These are phyloP conservation scores for Trichoderma simmonsii DNA, from an alignment of 2,329 filamentous ascomycete species.

Conservation along the genomic window DNA sequence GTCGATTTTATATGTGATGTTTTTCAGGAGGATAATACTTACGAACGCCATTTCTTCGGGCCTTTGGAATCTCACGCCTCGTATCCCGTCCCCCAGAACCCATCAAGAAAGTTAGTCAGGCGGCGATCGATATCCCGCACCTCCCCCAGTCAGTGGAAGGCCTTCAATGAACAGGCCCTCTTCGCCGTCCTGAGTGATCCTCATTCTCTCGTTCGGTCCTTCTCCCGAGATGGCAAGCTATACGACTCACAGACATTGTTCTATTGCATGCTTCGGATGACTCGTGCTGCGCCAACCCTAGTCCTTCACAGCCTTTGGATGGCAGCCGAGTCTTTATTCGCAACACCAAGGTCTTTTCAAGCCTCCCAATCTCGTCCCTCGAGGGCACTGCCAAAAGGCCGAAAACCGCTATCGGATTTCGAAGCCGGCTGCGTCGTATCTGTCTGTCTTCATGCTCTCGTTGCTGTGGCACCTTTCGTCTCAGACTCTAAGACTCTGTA, in stretches of 20 bases:
- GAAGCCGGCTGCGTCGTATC: conserved; percentile 55
- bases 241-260: conserved; percentile 61
- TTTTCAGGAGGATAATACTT: conserved; percentile 54
- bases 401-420: conserved; percentile 34
- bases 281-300: conserved; percentile 53
- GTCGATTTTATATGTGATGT: conserved; percentile 61
- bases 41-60: conserved; percentile 48
- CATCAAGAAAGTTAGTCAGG: conserved; percentile 17
- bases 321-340: conserved; percentile 56
- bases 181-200: conserved; percentile 62
- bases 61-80: conserved; percentile 25
- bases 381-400: conserved; percentile 11
- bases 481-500: conserved; percentile 47
- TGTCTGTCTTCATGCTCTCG: conserved; percentile 60
- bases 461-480: conserved; percentile 55
- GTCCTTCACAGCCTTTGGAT: conserved; percentile 65
- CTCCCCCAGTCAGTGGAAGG: conserved; percentile 49
- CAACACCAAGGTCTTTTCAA: conserved; percentile 47
- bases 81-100: conserved; percentile 20
- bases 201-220: conserved; percentile 53
- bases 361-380: conserved; percentile 34
- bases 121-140: conserved; percentile 10
- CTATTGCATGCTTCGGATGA: conserved; percentile 61
- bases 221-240: conserved; percentile 50
- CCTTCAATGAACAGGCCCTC: conserved; percentile 62